A percentile compares a stretch with the other conserved stretches of the same genome.
Conservation (phyloP, 139 green algal species). For the Desmodesmus armatus region DNA sequence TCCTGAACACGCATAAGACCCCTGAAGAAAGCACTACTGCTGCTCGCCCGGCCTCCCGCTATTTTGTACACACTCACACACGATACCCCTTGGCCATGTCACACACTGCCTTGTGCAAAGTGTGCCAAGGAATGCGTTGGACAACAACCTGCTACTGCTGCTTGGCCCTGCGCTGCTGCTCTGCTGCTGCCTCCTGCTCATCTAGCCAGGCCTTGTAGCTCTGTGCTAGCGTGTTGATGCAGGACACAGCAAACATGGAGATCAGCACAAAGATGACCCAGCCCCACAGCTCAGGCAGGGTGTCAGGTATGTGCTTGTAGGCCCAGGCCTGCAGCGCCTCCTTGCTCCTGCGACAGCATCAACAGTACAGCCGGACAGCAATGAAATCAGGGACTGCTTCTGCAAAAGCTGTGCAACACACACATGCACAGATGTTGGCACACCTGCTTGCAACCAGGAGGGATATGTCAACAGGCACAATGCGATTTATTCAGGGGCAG, state of each 20-base stretch:
- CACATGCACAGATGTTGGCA: neutral
- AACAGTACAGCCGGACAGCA: neutral
- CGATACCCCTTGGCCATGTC: too few species aligned
- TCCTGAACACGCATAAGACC: too few species aligned
- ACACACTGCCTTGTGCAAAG: too few species aligned
- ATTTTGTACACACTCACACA: too few species aligned
- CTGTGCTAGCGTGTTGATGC: conserved; percentile 64
- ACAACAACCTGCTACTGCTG: neutral
- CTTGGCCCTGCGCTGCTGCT: conserved; percentile 18
- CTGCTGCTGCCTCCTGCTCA: conserved; percentile 27
- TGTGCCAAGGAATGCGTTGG: too few species aligned
- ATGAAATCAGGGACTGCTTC: neutral
- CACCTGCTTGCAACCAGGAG: neutral
- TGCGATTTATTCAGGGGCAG: too few species aligned
- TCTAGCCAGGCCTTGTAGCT: conserved; percentile 41
- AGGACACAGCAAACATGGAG: conserved; percentile 55
- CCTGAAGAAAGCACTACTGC: too few species aligned
- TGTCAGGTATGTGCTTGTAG: conserved; percentile 57
- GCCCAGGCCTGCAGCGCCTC: conserved; percentile 40
- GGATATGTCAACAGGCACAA: too few species aligned
- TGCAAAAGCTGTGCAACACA: neutral
- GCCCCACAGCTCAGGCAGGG: conserved; percentile 59
- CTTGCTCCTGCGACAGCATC: conserved; percentile 17
- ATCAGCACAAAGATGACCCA: conserved; percentile 59
- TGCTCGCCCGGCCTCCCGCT: too few species aligned